Percentiles rank a stretch among this genome's conserved stretches.
These are phyloP conservation scores for Tylopilus felleus DNA, from an alignment of 768 basidiomycete genomes.

Conservation along the genomic window DNA sequence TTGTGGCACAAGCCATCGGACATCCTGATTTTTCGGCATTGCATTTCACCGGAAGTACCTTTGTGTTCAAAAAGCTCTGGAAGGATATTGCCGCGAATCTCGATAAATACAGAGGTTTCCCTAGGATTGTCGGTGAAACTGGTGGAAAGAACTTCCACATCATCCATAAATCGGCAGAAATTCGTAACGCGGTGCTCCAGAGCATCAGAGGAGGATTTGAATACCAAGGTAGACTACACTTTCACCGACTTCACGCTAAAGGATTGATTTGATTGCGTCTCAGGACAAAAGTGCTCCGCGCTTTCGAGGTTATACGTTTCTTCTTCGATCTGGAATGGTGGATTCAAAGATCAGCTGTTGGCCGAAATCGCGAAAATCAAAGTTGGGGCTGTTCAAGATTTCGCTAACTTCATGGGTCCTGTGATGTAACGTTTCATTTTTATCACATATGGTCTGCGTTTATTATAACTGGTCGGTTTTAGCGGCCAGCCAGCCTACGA, in stretches of 20 bases:
- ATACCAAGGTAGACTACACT: conserved; percentile 68
- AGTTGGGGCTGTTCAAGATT: conserved; percentile 74
- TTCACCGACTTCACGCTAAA: background rate
- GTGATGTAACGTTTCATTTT: conserved; percentile 65
- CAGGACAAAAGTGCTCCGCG: conserved; percentile 96
- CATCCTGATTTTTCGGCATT: conserved; percentile 81
- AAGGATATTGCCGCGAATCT: conserved; percentile 89
- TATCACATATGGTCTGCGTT: background rate
- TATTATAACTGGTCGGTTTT: background rate
- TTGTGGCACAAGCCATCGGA: conserved; percentile 80
- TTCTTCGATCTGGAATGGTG: conserved; percentile 75
- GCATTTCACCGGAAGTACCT: conserved; percentile 96
- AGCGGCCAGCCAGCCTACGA: conserved; percentile 88
- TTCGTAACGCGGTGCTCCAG: conserved; percentile 88
- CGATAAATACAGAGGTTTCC: conserved; percentile 85
- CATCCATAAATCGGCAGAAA: conserved; percentile 82
- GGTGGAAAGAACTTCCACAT: conserved; percentile 99
- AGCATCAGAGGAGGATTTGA: conserved; percentile 88
- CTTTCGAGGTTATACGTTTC: conserved; percentile 90
- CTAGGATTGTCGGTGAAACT: conserved; percentile 96
- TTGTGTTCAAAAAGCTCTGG: conserved; percentile 94
- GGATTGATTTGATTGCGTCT: background rate
- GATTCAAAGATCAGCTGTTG: conserved; percentile 81
- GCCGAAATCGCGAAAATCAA: conserved; percentile 79
- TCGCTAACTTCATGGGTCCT: conserved; percentile 89